Evolutionary conservation across 208 protist genomes (phyloP), one percentile per base, ranked within the genome.

Genomic region (Leishmania amazonensis): DNA sequence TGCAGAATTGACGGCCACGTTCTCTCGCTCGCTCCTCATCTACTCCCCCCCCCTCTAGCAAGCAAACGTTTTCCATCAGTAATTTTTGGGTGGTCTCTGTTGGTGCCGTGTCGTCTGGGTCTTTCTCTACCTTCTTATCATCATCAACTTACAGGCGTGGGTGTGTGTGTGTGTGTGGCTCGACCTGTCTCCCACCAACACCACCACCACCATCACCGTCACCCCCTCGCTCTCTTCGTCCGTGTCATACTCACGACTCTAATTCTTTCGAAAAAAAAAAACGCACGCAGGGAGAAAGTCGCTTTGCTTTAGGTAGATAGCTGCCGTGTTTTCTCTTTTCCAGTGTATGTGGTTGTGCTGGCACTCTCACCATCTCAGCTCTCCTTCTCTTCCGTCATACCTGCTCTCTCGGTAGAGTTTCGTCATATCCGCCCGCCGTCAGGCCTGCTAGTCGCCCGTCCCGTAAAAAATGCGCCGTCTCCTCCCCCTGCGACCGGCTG

Each of bases 391-490:
- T 40, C 64, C 65, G 3, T n/a, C 72, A 6, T 35, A 2, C 28
- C 47, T 62, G 35, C 24, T 45, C 35, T 5, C 42, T 71, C 65
- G 31, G 65, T 6, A 35, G 17, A 21, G 40, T 57, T 28, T 76
- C 47, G 38, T 68, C 42, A 47, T 51, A 72, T 54, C 54, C 42
- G 19, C 42, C 60, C 49, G 35, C 79, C 49, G 1, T 35, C 58
- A 38, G 31, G 24, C 35, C 64, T n/a, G 62, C n/a, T 68, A 68
- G 62, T 31, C 35, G 42, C 54, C 58, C 71, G 40, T 19, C 53
- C 49, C 11, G 5, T 28, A 35, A 74, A 74, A 76, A 60, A 91
- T 90, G 86, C 86, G 88, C 42, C 87, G 87, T 79, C 85, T 87
- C 78, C 68, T 82, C 31, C 76, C 64, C 8, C 49, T n/a, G 19